Evolutionary conservation across 2,329 filamentous ascomycete genomes (phyloP), one percentile per base, ranked within the genome.

Genomic region (Alternaria gaisen): DNA sequence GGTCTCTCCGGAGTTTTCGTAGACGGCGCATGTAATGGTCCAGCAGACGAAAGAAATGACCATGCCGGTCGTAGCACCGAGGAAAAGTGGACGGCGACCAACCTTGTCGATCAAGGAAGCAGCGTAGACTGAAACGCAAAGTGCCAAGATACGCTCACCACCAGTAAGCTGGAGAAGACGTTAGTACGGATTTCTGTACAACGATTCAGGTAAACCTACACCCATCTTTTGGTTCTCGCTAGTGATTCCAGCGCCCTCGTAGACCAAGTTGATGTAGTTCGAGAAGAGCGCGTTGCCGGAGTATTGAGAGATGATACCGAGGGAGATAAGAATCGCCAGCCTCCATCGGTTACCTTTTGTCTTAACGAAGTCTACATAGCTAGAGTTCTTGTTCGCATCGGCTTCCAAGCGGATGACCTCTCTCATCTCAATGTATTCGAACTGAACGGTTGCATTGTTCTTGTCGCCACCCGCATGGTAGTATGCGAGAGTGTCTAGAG

Each of bases 281-380:
- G 84, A 87, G 74, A 90, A 86, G 2, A 91, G 78, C 16, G 86
- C 88, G 69, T 90, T 90, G 48, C 89, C 88, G 53, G 85, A 87
- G 77, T 88, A 91, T 77, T 90, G 88, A 3, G 87, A 90, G 71
- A 90, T 88, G 71, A 90, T 78, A 72, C 87, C 88, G 26, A 91
- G 82, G 0, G 87, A 89, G 52, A 90, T 75, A 42, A 90, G 80
- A 58, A 91, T 86, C 32, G 83, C 81, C 53, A 91, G 78, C n/a
- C 88, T 83, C 81, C 87, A 88, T 48, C 87, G 83, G 80, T 91
- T 90, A 36, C 88, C 88, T 68, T 81, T 84, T 32, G 88, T 90
- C 66, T 78, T 80, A 67, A 90, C 56, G 65, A 91, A 88, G 71
- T 90, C 87, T 12, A 85, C 61, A 74, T 89, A 91, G 66, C 80